Evolutionary conservation across 352 stramenopile genomes (phyloP).

Genomic region (Phytophthora quininea): DNA sequence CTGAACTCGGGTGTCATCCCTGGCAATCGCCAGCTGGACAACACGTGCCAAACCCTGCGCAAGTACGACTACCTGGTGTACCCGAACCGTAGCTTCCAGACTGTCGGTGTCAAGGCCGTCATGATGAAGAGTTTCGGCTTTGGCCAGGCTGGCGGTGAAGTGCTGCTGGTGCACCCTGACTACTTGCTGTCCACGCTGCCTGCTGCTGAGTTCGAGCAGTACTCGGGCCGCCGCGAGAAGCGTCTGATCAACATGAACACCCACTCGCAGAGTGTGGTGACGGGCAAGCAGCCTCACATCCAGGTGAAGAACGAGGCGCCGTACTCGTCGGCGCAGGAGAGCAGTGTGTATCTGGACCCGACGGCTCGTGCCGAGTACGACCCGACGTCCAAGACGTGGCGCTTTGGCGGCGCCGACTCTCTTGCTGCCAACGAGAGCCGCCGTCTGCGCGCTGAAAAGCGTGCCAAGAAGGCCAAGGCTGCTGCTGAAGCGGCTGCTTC

Average conservation of each 20-base stretch:
- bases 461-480: slow-evolving; percentile 54
- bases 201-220: slow-evolving; percentile 55
- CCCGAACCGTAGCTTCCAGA: slow-evolving; percentile 83
- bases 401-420: slow-evolving; percentile 59
- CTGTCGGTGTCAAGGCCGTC: slow-evolving; percentile 76
- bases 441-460: slow-evolving; percentile 43
- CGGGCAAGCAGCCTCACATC: slow-evolving; percentile 75
- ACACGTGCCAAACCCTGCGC: slow-evolving; percentile 69
- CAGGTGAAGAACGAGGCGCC: slow-evolving; percentile 84
- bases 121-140: slow-evolving; percentile 89
- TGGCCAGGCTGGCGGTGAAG: slow-evolving; percentile 73
- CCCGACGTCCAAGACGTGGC: slow-evolving; percentile 65
- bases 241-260: slow-evolving; percentile 77
- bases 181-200: slow-evolving; percentile 66
- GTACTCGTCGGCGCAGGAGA: slow-evolving; percentile 83
- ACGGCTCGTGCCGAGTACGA: slow-evolving; percentile 82
- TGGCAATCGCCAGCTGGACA: slow-evolving; percentile 86
- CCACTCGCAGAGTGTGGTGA: slow-evolving; percentile 79
- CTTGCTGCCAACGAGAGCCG: slow-evolving; percentile 39
- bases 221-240: slow-evolving; percentile 62
- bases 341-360: slow-evolving; percentile 86
- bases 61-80: slow-evolving; percentile 84
- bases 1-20: slow-evolving; percentile 80
- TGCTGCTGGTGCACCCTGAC: slow-evolving; percentile 81
- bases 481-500: slow-evolving; percentile 18